phyloP scores from a whole-genome alignment of 1,139 yeast species.

The Nadsonia commutata region DNA sequence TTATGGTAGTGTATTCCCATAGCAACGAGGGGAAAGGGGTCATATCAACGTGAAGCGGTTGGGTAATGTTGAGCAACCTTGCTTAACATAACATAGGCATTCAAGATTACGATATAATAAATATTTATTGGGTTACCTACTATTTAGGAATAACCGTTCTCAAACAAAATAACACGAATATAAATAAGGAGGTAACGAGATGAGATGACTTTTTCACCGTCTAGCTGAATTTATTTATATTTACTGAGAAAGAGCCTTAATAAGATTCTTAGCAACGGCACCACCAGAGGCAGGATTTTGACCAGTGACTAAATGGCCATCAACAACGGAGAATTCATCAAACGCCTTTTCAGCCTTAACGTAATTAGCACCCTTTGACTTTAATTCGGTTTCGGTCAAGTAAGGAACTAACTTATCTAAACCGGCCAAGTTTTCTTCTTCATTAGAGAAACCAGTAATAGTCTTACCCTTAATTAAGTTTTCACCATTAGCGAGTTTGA shows the following conservation, averaged over 20 bases:
- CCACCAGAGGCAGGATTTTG: slow-evolving; percentile 48
- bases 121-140: no score
- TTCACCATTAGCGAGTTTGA: slow-evolving; percentile 30
- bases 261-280: slow-evolving; percentile 30
- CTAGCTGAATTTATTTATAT: background rate
- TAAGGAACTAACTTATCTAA: slow-evolving; percentile 23
- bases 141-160: no score
- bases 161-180: no score
- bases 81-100: no score
- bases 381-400: slow-evolving; percentile 25
- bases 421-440: slow-evolving; percentile 33
- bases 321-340: slow-evolving; percentile 35
- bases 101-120: no score
- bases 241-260: slow-evolving; percentile 8
- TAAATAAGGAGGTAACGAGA: no score
- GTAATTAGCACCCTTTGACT: slow-evolving; percentile 30
- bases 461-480: slow-evolving; percentile 36
- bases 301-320: slow-evolving; percentile 46
- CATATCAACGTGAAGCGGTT: no score
- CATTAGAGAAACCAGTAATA: slow-evolving; percentile 47
- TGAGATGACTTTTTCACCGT: no score
- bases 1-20: no score
- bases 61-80: no score
- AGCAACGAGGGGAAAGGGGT: no score
- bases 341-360: slow-evolving; percentile 31